Base-by-base conservation (phyloP, 805 yeast species). In the Clavispora santaluciae region DNA sequence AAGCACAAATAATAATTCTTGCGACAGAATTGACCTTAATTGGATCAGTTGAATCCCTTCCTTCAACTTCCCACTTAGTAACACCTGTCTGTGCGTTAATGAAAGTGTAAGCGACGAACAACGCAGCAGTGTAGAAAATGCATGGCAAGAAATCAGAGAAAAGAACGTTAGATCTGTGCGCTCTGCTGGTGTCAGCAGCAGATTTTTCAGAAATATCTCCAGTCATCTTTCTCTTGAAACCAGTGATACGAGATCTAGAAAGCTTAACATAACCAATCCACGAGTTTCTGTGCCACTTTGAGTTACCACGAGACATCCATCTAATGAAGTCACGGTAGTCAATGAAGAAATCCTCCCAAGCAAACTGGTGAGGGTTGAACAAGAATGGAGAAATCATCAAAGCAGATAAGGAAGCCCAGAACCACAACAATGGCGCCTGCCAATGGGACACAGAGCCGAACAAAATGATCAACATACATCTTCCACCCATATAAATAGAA, bases 71-170 rank as follows among this genome's bases (percentile, higher is more conserved):
- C 57, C 65, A 59, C 17, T 52, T 45, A 28, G 72, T 66, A 30
- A 86, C 93, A 77, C 93, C 93, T 23, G 90, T 85, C 69, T 86
- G 93, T 35, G 93, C 89, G 60, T 85, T 85, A 61, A 83, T 82
- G 58, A 78, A 85, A 12, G 91, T 83, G 68, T 76, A 86, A 9
- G 89, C 93, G 58, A 83, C 72, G 59, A 81, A 86, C 62, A 84
- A 75, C 50, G 81, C 79, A 21, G 80, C 76, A 13, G 93, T 79
- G 53, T 81, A 80, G 44, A 86, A 60, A 28, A 82, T 55, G 34
- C 95, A 93, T 31, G 87, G 75, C 36, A 86, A 48, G 44, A 90
- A 68, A 63, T 93, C 98, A 11, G 95, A 81, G 50, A 88, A 75
- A 57, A 86, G 74, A 20, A 88, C 69, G 59, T 88, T 88, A 22